phyloP scores from a whole-genome alignment of 2,329 filamentous ascomycete species.

The Pseudopyricularia cyperi region DNA sequence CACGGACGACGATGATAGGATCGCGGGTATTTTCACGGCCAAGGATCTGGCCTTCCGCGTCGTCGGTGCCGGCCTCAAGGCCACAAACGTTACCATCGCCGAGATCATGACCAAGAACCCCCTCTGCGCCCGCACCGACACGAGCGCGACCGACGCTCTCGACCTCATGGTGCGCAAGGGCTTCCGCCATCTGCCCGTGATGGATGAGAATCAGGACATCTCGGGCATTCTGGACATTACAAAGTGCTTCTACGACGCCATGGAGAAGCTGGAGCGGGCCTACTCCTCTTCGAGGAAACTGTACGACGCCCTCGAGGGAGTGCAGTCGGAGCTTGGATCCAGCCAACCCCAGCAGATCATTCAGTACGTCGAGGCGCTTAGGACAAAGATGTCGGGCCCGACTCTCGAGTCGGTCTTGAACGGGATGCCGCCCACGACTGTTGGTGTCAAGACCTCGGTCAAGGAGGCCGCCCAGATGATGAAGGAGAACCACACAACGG shows the following conservation, averaged over 20 bases:
- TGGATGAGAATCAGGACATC: conserved; percentile 99
- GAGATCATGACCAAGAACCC: conserved; percentile 99
- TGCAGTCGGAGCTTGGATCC: conserved; percentile 90
- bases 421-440: conserved; percentile 82
- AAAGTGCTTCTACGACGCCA: conserved; percentile 99
- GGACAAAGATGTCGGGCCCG: conserved; percentile 93
- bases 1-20: conserved; percentile 94
- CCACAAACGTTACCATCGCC: conserved; percentile 79
- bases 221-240: conserved; percentile 97
- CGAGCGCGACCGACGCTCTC: conserved; percentile 90
- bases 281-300: conserved; percentile 97
- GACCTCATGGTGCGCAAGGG: conserved; percentile 98
- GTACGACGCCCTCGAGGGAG: conserved; percentile 93
- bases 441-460: conserved; percentile 90
- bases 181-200: conserved; percentile 93
- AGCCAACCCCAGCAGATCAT: conserved; percentile 98
- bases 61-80: conserved; percentile 80
- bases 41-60: conserved; percentile 98
- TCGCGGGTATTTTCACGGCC: conserved; percentile 96
- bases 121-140: conserved; percentile 91
- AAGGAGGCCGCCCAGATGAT: conserved; percentile 91
- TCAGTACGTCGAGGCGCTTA: conserved; percentile 92
- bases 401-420: conserved; percentile 91
- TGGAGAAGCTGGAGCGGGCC: conserved; percentile 97
- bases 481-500: conserved; percentile 98